Conservation (phyloP, 208 protist species). For the Kentomonas sorsogonicus region DNA sequence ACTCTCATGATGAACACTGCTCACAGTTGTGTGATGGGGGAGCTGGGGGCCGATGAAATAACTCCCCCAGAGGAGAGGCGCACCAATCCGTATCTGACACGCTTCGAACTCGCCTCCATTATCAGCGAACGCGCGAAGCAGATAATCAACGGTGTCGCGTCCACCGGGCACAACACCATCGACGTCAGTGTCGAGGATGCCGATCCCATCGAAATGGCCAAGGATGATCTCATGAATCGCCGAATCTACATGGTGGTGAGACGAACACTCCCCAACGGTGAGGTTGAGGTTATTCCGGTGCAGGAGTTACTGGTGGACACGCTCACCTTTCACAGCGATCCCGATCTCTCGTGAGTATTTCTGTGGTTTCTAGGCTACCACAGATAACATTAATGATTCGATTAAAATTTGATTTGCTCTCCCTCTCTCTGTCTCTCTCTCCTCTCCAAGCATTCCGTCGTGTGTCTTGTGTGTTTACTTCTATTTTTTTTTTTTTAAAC, state of each 20-base stretch:
- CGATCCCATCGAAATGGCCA: conserved; percentile 85
- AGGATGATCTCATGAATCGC: conserved; percentile 70
- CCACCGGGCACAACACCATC: conserved; percentile 22
- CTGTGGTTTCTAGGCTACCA: too few relatives aligned
- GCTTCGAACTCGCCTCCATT: conserved; percentile 80
- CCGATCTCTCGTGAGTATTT: conserved; percentile 12
- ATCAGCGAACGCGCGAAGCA: conserved; percentile 77
- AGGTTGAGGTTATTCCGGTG: conserved; percentile 72
- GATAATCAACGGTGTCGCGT: conserved; percentile 58
- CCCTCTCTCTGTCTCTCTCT: not conserved
- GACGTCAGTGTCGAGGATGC: conserved; percentile 31
- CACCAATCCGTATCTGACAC: conserved; percentile 73
- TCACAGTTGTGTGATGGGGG: not conserved
- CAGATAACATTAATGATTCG: too few relatives aligned
- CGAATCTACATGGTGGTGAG: conserved; percentile 77
- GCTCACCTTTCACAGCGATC: conserved; percentile 57
- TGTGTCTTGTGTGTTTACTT: not conserved
- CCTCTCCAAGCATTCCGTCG: not conserved
- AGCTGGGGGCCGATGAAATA: conserved; percentile 11
- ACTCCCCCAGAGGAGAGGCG: conserved; percentile 64
- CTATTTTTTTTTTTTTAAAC: not conserved
- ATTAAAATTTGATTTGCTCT: not conserved
- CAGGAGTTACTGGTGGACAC: conserved; percentile 71
- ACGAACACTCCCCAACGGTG: conserved; percentile 79
- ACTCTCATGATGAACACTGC: not conserved